Base-by-base conservation (phyloP, 345 rosid species). In the Balakata baccata region DNA sequence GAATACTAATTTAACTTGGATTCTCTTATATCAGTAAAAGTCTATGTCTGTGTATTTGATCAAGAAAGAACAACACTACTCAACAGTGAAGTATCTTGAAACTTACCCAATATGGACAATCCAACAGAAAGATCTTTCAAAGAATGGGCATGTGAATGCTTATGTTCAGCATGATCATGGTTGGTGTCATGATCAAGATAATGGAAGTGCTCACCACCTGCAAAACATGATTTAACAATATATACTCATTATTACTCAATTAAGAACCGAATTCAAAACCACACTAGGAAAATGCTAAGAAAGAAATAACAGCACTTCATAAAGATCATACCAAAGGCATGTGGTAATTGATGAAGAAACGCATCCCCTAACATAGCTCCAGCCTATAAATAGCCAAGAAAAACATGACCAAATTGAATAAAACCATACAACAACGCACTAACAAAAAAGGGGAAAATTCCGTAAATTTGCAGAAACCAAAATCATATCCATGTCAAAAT, bases 341-440 rank as follows among this genome's bases (percentile, higher is more conserved):
- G 98, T 0, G 99, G 99, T 81, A 95, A 83, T 73, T 94, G 98
- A 80, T 94, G 98, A 85, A 94, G 98, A 82, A 95, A 95, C 71
- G 98, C 97, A 91, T 95, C 99, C 66, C 99, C 99, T 65, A 95
- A 76, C 98, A 95, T 95, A 67, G 99, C 98, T 77, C 99, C 98
- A 66, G 98, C 99, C 99, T 92, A 79, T 43, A 79, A 82, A 75
- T 14, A 56, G 64, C 51, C 74, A 69, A 62, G 13, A 41, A 43
- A 60, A 74, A 39, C 16, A 46, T 45, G 50, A 73, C 43, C 57
- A 53, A 81, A 63, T 54, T 11, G 18, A 81, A 64, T 47, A 3
- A 10, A 53, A 73, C 52, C 10, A 67, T 65, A 63, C 9, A 37
- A 37, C n/a, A 38, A 45, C 14, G 29, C 53, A 50, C 46, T 50